Evolutionary conservation across 2,329 filamentous ascomycete species (phyloP), one percentile per base, ranked within the genome.

Genomic region (Aspergillus ibericus): DNA sequence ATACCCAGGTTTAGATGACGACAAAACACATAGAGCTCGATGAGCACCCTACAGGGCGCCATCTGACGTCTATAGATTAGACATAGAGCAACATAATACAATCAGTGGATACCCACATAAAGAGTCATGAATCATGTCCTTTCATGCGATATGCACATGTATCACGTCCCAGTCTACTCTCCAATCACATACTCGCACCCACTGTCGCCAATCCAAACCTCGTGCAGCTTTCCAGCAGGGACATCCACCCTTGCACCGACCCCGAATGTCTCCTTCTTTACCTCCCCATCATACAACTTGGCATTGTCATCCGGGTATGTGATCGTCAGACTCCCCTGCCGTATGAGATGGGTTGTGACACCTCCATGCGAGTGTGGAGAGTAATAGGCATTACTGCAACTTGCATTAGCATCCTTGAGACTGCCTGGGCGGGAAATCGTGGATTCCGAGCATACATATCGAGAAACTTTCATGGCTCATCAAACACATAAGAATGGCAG

Each of bases 131-230:
- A 38, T 42, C 13, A 29, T 29, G 25, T n/a, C 9, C 2, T 32
- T 32, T 10, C 2, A 10, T 10, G 10, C 22, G 9, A 53, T 38
- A 48, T 32, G 12, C 27, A 9, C 15, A n/a, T 6, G 3, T 18
- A 4, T 9, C 29, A 9, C 9, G 29, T 32, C 29, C 29, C 10
- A 29, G 6, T 9, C 40, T 67, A 83, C 66, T 86, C 83, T 22
- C 83, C 83, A 69, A 86, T 85, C 25, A 86, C 82, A 76, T 85
- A 85, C 59, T 83, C 84, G 70, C 84, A 87, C 1, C 85, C 85
- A 40, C 81, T 75, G 7, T 72, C 62, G 0, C 85, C 84, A 63
- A 87, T 82, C 84, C 84, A 87, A 1, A 87, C 84, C 70, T 87
- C 83, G 66, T 87, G 84, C 20, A 80, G 56, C 63, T 80, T 80